These are phyloP conservation scores for Fusarium sp. DNA, from an alignment of 2,329 filamentous ascomycete species.

Conservation along the genomic window DNA sequence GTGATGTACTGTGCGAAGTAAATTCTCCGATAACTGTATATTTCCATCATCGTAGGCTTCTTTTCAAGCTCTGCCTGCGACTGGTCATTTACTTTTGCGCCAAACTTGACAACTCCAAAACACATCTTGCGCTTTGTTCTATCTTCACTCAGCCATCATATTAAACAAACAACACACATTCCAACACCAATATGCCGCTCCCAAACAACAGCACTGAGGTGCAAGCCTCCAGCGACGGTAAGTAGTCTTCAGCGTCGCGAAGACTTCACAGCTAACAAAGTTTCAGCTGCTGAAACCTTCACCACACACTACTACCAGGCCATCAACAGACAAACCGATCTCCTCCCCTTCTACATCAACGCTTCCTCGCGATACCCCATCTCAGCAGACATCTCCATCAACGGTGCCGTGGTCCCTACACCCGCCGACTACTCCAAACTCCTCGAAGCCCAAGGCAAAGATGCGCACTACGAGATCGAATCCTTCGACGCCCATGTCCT, in stretches of 20 bases:
- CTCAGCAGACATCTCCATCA: slow-evolving; percentile 81
- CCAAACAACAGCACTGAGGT: slow-evolving; percentile 60
- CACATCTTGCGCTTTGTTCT: neutral
- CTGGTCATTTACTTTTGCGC: slow-evolving; percentile 38
- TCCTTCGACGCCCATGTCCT: slow-evolving; percentile 82
- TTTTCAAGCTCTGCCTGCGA: slow-evolving; percentile 24
- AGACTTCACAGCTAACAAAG: slow-evolving; percentile 28
- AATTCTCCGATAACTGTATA: slow-evolving; percentile 41
- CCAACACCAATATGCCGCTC: slow-evolving; percentile 49
- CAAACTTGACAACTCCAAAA: slow-evolving; percentile 18
- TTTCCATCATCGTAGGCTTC: slow-evolving; percentile 21
- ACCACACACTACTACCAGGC: slow-evolving; percentile 80
- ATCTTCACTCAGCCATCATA: neutral
- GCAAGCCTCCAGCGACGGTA: slow-evolving; percentile 62
- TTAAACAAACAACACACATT: neutral
- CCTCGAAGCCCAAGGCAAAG: slow-evolving; percentile 71
- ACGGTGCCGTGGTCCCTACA: slow-evolving; percentile 75
- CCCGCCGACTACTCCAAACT: slow-evolving; percentile 75
- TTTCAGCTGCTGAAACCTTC: slow-evolving; percentile 76
- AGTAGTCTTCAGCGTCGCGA: neutral
- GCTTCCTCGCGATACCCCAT: slow-evolving; percentile 64
- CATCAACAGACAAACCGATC: slow-evolving; percentile 72
- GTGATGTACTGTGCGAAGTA: slow-evolving; percentile 39
- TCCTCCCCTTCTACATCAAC: slow-evolving; percentile 79
- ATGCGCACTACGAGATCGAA: slow-evolving; percentile 78